Base-by-base conservation (phyloP, 129 eudicot genomes). In the Pulicaria dysenterica region DNA sequence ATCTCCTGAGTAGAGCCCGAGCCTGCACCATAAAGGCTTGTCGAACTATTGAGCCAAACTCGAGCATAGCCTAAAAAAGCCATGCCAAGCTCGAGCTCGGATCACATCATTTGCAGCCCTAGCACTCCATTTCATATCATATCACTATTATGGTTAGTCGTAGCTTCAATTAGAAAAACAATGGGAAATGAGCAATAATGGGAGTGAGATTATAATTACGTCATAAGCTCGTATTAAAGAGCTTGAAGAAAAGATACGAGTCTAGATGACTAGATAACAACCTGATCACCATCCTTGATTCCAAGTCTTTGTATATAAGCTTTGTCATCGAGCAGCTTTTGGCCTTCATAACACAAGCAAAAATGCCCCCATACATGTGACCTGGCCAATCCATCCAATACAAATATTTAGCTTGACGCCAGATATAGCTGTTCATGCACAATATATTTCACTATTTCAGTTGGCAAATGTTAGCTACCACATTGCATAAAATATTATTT, bases 211-310 rank as follows among this genome's bases (percentile, higher is more conserved):
- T 42, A 19, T 43, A 16, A 64, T 40, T 43, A 43, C 9, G 1
- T 12, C 49, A 15, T 49, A 64, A 64, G 11, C 69, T 63, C 43
- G 42, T 64, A 64, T 64, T 64, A 64, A 43, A 14, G 17, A 64
- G 11, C 42, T 3, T 17, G 5, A 13, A 50, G 46, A 67, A 72
- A 58, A 36, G 38, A 58, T 43, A 13, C 8, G 65, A 56, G 67
- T 74, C 57, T 24, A 39, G 67, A 61, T 13, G n/a, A 24, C 24
- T 10, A 49, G 6, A 57, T 46, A 53, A 41, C 59, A 64, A 86
- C 91, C 88, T 83, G 88, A 75, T 86, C 91, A 62, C 91, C 91
- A 68, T 86, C 91, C 70, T 75, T 83, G 77, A 86, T 81, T 55
- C 88, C 91, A 53, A 73, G 74, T 58, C 72, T 78, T 55, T 73